Evolutionary conservation across 192 early-diverging fungal genomes (phyloP).

Genomic region (Coemansia sp.): DNA sequence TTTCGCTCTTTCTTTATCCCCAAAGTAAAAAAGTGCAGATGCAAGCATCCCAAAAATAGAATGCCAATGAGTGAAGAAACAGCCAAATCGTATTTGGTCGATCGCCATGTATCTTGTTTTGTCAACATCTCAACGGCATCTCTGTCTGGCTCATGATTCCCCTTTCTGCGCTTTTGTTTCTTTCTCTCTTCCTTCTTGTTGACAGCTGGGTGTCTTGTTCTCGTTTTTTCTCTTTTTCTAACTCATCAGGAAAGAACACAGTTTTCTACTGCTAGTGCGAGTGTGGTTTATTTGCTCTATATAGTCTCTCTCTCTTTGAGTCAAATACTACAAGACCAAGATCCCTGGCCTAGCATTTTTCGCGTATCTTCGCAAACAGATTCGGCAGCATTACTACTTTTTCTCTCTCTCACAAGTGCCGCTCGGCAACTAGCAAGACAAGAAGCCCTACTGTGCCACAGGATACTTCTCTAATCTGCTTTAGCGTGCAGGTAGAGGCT

Average conservation of each 20-base stretch:
- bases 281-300: not conserved
- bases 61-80: not conserved
- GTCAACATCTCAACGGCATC: not conserved
- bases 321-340: too few species aligned
- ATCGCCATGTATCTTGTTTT: not conserved
- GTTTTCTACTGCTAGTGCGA: not conserved
- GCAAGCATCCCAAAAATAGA: slow-evolving; percentile 15
- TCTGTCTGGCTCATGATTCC: not conserved
- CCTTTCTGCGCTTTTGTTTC: slow-evolving; percentile 8
- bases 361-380: too few species aligned
- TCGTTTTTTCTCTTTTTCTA: not conserved
- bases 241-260: not conserved
- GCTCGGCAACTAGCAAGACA: not conserved
- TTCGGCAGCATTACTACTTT: not conserved
- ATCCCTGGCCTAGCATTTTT: too few species aligned
- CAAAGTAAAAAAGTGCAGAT: not conserved
- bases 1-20: not conserved
- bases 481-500: not conserved
- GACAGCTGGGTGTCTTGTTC: not conserved
- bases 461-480: not conserved
- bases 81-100: not conserved
- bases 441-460: not conserved
- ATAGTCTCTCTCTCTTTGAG: not conserved
- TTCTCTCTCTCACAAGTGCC: not conserved
- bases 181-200: slow-evolving; percentile 3